phyloP scores from a whole-genome alignment of 352 stramenopile species.

The Aphanomyces astaci region DNA sequence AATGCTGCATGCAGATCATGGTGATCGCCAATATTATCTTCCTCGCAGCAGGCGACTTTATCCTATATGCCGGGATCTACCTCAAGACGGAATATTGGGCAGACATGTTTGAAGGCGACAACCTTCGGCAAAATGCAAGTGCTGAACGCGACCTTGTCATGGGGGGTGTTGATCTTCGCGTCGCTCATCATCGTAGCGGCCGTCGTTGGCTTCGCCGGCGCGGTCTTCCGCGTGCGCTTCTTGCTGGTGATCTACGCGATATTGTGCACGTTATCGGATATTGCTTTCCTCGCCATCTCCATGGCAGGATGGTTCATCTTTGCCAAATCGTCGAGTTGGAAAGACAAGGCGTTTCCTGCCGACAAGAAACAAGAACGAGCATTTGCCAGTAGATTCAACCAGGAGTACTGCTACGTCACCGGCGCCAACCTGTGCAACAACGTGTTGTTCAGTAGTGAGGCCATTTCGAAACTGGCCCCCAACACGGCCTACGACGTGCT shows the following conservation, averaged over 20 bases:
- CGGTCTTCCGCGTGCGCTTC: constrained; percentile 49
- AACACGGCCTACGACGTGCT: not conserved
- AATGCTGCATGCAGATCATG: constrained; percentile 33
- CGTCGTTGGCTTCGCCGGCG: constrained; percentile 44
- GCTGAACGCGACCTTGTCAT: constrained; percentile 36
- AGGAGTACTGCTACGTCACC: constrained; percentile 65
- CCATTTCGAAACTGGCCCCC: not conserved
- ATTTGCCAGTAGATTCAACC: constrained; percentile 56
- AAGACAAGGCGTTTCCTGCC: constrained; percentile 42
- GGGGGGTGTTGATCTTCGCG: constrained; percentile 33
- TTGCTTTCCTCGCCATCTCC: constrained; percentile 47
- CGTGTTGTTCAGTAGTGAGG: not conserved
- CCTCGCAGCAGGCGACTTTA: constrained; percentile 44
- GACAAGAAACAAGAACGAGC: constrained; percentile 33
- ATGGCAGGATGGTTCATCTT: constrained; percentile 30
- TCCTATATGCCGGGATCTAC: constrained; percentile 54
- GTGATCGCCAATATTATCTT: constrained; percentile 65
- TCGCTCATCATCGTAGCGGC: constrained; percentile 53
- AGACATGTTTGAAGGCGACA: constrained; percentile 71
- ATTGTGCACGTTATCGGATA: constrained; percentile 14
- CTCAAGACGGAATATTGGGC: constrained; percentile 62
- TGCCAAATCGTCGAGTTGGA: constrained; percentile 41
- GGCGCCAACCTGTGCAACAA: constrained; percentile 61
- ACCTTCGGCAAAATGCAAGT: constrained; percentile 1
- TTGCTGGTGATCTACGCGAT: constrained; percentile 50